Base-by-base conservation (phyloP, 1,284 basidiomycete genomes). In the Somion occarium region DNA sequence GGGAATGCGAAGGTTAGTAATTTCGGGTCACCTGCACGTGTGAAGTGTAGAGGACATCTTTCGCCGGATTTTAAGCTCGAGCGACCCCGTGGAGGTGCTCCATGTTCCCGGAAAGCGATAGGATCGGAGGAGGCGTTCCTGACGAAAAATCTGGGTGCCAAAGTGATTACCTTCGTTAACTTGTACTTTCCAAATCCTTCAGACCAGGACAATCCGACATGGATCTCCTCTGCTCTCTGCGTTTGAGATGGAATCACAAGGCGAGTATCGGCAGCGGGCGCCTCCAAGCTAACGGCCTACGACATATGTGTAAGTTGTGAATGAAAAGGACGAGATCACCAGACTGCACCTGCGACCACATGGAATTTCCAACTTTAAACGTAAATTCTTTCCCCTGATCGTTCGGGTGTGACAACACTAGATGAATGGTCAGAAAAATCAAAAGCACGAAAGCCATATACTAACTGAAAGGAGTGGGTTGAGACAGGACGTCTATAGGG, bases 171-270 rank as follows among this genome's bases (percentile, higher is more conserved):
- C 71, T 98, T 98, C 24, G 88, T 89, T 44, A 99, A 73, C 67
- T 98, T 98, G 71, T 98, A 99, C 76, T 95, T 97, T 44, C 97
- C 97, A 23, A 89, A 72, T 3, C 96, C 96, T 66, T 98, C 95
- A 19, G 83, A 80, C 79, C 97, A 98, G 3, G 93, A 96, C 47
- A 99, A 64, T 4, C 97, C 97, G 34, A 93, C 71, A 62, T 95
- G 91, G 54, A 88, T 80, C 65, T 95, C 90, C 48, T 89, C 86
- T n/a, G 81, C 72, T 60, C 79, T 88, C 51, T 81, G 80, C 34
- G 74, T 76, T 44, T 80, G 73, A 2, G 87, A 85, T 2, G 85
- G 78, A 56, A 95, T 80, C 42, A 87, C 80, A 48, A 99, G 76
- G 56, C 90, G 88, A 50, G 86, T 89, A 61, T 98, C 94, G 5